These are phyloP conservation scores for Wickerhamomyces mucosus DNA, from an alignment of 805 yeast genomes.

Conservation along the genomic window DNA sequence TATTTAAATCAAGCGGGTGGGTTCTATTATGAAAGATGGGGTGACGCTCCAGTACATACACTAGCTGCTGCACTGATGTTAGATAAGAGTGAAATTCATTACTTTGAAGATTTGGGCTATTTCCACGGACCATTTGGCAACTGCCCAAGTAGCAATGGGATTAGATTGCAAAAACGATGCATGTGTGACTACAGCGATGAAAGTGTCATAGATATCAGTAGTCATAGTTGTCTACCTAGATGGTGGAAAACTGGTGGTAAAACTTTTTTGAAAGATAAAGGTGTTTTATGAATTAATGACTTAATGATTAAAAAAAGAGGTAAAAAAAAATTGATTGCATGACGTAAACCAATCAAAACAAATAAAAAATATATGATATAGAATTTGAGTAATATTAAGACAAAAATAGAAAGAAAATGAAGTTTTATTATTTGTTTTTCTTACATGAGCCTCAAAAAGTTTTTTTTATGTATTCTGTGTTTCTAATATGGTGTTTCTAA, in stretches of 20 bases:
- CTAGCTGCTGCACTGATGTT: conserved; percentile 55
- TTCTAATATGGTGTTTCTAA: conserved; percentile 38
- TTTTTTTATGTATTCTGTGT: no score
- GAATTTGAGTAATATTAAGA: no score
- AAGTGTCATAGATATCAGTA: conserved; percentile 29
- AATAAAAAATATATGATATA: no score
- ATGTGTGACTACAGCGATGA: conserved; percentile 43
- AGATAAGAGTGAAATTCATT: conserved; percentile 53
- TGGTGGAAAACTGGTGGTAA: conserved; percentile 78
- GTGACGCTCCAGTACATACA: conserved; percentile 89
- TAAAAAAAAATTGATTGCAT: not conserved
- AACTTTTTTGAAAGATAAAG: conserved; percentile 36
- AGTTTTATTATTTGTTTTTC: not conserved
- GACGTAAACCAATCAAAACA: no score
- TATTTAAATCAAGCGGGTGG: conserved; percentile 62
- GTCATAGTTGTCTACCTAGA: conserved; percentile 54
- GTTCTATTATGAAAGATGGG: conserved; percentile 86
- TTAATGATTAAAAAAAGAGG: conserved; percentile 11
- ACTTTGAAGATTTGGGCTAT: conserved; percentile 79
- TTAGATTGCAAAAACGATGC: conserved; percentile 50
- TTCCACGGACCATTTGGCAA: conserved; percentile 60
- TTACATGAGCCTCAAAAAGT: no score
- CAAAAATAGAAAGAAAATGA: no score
- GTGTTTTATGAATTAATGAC: no score
- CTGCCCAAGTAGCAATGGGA: conserved; percentile 44